Percentiles rank a stretch among this genome's conserved stretches.
phyloP scores from a whole-genome alignment of 768 basidiomycete species.

The Rhodosporidiobolus sp. region DNA sequence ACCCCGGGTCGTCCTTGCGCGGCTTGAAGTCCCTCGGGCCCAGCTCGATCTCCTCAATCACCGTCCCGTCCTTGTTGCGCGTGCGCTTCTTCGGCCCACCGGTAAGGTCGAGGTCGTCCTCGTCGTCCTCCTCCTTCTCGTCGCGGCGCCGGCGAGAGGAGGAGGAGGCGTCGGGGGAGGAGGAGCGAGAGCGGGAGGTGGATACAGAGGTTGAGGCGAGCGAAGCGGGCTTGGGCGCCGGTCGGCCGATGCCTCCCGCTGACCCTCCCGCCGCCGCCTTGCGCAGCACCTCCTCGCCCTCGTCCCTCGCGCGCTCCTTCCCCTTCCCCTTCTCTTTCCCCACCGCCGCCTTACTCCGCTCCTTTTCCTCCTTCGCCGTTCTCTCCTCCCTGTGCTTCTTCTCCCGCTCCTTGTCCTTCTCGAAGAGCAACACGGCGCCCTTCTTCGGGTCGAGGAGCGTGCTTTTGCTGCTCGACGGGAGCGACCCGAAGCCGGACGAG shows the following conservation, averaged over 20 bases:
- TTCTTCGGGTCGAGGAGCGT: not conserved
- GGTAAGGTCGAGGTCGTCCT: constrained; percentile 24
- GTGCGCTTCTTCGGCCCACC: constrained; percentile 25
- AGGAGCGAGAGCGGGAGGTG: not conserved
- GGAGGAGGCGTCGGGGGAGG: not conserved
- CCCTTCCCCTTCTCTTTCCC: not conserved
- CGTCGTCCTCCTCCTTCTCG: not conserved
- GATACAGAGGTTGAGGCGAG: not conserved
- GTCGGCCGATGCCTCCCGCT: not conserved
- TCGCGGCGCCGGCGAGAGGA: not conserved
- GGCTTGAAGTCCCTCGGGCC: constrained; percentile 75
- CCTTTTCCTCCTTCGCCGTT: not conserved
- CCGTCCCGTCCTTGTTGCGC: constrained; percentile 47
- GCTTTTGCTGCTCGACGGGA: not conserved
- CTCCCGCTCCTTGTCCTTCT: not conserved
- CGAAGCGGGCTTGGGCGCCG: not conserved
- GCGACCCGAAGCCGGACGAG: constrained; percentile 3
- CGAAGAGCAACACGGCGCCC: not conserved
- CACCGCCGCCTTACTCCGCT: not conserved
- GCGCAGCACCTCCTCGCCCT: not conserved
- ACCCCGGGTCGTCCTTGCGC: constrained; percentile 69
- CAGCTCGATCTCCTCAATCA: constrained; percentile 71
- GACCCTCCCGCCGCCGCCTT: not conserved
- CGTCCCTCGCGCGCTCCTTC: not conserved
- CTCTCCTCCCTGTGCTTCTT: not conserved